These are phyloP conservation scores for Eucalyptus leucophloia DNA, from an alignment of 345 rosid species.

Conservation along the genomic window DNA sequence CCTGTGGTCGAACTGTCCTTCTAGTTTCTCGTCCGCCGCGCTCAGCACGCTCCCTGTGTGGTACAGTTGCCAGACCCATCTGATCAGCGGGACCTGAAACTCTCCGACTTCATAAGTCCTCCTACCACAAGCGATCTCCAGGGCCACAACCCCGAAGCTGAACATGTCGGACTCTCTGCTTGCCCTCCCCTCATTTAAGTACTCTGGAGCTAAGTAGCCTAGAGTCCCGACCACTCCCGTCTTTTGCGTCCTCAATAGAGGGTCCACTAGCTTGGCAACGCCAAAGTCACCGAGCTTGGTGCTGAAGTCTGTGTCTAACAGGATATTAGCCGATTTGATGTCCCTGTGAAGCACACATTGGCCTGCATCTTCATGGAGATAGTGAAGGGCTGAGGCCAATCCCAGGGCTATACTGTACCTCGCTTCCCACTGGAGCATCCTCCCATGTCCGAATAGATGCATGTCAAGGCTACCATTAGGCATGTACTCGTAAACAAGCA, in stretches of 20 bases:
- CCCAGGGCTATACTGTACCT: conserved; percentile 1
- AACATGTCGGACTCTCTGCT: conserved; percentile 1
- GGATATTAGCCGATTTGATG: conserved; percentile 1
- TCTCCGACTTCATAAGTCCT: neutral
- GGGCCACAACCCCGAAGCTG: conserved; percentile 1
- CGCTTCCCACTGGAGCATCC: neutral
- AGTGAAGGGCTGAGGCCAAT: neutral
- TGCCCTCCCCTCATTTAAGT: neutral
- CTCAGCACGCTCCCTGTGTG: neutral
- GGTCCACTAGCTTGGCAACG: neutral
- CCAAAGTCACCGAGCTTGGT: conserved; percentile 8
- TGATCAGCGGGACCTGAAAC: neutral
- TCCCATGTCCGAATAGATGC: conserved; percentile 7
- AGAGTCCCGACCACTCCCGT: neutral
- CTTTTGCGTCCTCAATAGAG: neutral
- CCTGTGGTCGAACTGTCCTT: neutral
- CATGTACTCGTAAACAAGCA: conserved; percentile 25
- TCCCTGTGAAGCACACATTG: conserved; percentile 3
- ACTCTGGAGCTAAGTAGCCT: conserved; percentile 3
- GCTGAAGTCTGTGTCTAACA: conserved; percentile 2
- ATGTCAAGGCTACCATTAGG: conserved; percentile 27
- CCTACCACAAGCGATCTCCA: conserved; percentile 6
- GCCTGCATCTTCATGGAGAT: neutral
- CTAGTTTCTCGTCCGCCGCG: conserved; percentile 1
- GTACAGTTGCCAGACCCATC: conserved; percentile 9